A percentile compares a stretch with the other conserved stretches of the same genome.
Conservation (phyloP, 768 basidiomycete species). For the Boletus reticuloceps region DNA sequence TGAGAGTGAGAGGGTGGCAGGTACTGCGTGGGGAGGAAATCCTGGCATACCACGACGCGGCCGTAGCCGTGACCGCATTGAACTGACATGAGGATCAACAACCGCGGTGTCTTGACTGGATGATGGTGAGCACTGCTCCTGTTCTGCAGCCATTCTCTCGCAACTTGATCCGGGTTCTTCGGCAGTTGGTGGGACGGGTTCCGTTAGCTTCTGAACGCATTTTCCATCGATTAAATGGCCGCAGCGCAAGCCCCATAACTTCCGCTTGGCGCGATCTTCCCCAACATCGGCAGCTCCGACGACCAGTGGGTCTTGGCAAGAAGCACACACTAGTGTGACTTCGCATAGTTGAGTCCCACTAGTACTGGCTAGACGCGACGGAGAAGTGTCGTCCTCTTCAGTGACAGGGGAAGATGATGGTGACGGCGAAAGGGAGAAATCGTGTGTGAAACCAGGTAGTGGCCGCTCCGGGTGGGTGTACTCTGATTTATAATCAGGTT, state of each 20-base stretch:
- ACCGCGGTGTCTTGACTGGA: constrained; percentile 30
- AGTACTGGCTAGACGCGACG: constrained; percentile 18
- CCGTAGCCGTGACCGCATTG: constrained; percentile 60
- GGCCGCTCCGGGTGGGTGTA: constrained; percentile 63
- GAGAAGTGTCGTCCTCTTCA: constrained; percentile 45
- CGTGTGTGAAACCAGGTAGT: constrained; percentile 63
- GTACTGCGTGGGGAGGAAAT: constrained; percentile 1
- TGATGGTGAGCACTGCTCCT: neutral
- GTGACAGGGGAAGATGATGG: constrained; percentile 26
- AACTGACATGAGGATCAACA: constrained; percentile 25
- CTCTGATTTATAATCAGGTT: constrained; percentile 48
- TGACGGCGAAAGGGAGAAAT: constrained; percentile 49
- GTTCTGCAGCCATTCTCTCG: constrained; percentile 13
- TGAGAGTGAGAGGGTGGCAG: constrained; percentile 5
- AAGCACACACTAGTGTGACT: constrained; percentile 60
- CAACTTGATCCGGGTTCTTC: constrained; percentile 8
- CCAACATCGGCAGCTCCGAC: constrained; percentile 49
- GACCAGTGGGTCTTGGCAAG: constrained; percentile 62
- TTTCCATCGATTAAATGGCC: constrained; percentile 80
- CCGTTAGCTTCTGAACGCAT: constrained; percentile 59
- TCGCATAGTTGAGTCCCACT: constrained; percentile 30
- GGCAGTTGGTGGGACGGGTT: constrained; percentile 31
- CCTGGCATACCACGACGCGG: constrained; percentile 34
- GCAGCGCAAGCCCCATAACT: constrained; percentile 72
- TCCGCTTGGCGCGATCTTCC: constrained; percentile 43